Evolutionary conservation across 257 asterid species (phyloP).

Genomic region (Nicotiana noctiflora): DNA sequence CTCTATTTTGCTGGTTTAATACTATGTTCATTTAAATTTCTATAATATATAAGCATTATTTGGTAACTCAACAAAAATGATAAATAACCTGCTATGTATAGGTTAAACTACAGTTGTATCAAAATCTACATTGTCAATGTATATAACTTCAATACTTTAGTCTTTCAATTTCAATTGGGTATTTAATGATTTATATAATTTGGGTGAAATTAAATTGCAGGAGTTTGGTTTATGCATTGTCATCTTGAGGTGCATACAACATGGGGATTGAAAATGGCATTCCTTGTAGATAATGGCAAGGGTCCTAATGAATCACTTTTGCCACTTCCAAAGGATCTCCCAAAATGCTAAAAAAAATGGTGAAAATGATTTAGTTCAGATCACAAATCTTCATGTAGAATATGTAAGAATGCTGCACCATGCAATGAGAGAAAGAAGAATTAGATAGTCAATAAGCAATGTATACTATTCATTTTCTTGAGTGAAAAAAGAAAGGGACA

Average conservation of each 20-base stretch:
- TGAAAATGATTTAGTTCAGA: not conserved
- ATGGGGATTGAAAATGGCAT: constrained; percentile 86
- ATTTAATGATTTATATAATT: not conserved
- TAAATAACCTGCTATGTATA: too few relatives aligned
- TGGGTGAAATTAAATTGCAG: constrained; percentile 19
- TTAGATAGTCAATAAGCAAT: not conserved
- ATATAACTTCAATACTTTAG: too few relatives aligned
- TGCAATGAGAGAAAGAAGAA: not conserved
- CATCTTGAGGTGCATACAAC: constrained; percentile 90
- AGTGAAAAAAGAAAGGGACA: constrained; percentile 3
- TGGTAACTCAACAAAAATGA: too few relatives aligned
- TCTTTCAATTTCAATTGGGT: too few relatives aligned
- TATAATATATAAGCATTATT: too few relatives aligned
- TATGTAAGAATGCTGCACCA: not conserved
- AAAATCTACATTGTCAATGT: too few relatives aligned
- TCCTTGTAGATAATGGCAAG: constrained; percentile 82
- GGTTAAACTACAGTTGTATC: not conserved
- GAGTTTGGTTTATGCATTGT: constrained; percentile 92
- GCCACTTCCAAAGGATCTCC: constrained; percentile 86
- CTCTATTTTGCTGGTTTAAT: too few relatives aligned
- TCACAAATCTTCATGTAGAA: constrained; percentile 5
- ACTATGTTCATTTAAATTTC: too few relatives aligned
- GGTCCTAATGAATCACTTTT: constrained; percentile 51
- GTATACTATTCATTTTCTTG: constrained; percentile 20
- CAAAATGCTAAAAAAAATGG: constrained; percentile 39